phyloP scores from a whole-genome alignment of 2,329 filamentous ascomycete species.

The Achaetomium macrosporum region DNA sequence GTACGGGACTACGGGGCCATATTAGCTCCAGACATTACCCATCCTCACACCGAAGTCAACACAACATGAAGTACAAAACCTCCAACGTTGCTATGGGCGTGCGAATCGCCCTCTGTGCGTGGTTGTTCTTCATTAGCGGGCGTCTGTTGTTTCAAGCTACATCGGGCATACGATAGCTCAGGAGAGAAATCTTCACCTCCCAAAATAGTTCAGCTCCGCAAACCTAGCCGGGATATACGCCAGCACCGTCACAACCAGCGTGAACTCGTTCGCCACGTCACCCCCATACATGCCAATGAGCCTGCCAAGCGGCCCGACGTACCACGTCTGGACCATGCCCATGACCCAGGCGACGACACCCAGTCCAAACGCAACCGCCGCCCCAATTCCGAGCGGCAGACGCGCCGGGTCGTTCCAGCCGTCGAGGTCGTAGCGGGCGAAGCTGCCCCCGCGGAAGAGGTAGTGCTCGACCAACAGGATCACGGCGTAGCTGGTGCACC shows the following conservation, averaged over 20 bases:
- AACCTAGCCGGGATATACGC: neutral
- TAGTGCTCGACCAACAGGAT: neutral
- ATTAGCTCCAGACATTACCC: too few relatives aligned
- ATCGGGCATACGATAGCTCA: too few relatives aligned
- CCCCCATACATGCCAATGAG: neutral
- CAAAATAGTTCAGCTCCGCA: neutral
- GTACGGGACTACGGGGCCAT: too few relatives aligned
- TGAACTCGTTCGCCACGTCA: neutral
- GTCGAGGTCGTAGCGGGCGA: neutral
- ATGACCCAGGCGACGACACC: neutral
- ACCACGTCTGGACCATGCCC: neutral
- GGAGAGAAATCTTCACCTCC: neutral
- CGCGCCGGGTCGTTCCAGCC: neutral
- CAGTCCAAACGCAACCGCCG: neutral
- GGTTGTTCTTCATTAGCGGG: too few relatives aligned
- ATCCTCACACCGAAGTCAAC: too few relatives aligned
- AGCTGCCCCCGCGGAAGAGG: neutral
- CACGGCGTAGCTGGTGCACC: neutral
- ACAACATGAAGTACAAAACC: too few relatives aligned
- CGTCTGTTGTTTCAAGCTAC: too few relatives aligned
- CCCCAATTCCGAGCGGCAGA: neutral
- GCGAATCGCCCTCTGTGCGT: too few relatives aligned
- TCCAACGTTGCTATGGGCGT: too few relatives aligned
- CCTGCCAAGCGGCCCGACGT: neutral
- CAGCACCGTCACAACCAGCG: neutral